A percentile compares a stretch with the other conserved stretches of the same genome.
Conservation (phyloP, 345 rosid genomes). For the Ailanthus altissimus region DNA sequence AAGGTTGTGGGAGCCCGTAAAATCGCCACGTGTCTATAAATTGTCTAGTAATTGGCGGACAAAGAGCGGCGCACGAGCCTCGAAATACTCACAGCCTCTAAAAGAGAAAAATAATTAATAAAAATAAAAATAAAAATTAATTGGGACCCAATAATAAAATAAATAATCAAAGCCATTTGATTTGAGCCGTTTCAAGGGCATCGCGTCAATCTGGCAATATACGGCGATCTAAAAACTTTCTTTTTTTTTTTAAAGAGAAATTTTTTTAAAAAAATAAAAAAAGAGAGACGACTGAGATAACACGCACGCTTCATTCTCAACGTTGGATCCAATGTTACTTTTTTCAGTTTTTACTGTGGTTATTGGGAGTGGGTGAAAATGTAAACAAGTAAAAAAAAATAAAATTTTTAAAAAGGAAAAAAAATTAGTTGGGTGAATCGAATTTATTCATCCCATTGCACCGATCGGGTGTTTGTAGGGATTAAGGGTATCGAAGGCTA, state of each 20-base stretch:
- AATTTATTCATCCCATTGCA: too few species aligned
- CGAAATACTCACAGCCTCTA: background rate
- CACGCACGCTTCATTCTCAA: constrained; percentile 14
- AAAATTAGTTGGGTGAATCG: too few species aligned
- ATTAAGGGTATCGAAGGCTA: too few species aligned
- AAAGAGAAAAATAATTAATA: background rate
- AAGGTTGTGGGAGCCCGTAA: background rate
- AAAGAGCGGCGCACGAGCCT: constrained; percentile 36
- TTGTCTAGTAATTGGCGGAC: constrained; percentile 31
- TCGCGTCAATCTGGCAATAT: background rate
- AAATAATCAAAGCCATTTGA: background rate
- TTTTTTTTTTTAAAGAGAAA: too few species aligned
- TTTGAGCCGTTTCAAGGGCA: constrained; percentile 13
- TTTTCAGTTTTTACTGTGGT: background rate
- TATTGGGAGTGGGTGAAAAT: constrained; percentile 1
- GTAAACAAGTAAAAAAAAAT: background rate
- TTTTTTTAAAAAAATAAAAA: too few species aligned
- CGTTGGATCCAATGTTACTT: constrained; percentile 32
- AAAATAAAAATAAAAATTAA: background rate
- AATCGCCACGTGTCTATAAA: background rate
- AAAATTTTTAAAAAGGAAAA: too few species aligned
- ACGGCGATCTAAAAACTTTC: constrained; percentile 8
- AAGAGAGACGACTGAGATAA: background rate
- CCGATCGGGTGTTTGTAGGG: too few species aligned
- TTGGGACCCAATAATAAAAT: background rate